phyloP scores from a whole-genome alignment of 2,329 filamentous ascomycete genomes.

The Aspergillus ochraceoroseus region DNA sequence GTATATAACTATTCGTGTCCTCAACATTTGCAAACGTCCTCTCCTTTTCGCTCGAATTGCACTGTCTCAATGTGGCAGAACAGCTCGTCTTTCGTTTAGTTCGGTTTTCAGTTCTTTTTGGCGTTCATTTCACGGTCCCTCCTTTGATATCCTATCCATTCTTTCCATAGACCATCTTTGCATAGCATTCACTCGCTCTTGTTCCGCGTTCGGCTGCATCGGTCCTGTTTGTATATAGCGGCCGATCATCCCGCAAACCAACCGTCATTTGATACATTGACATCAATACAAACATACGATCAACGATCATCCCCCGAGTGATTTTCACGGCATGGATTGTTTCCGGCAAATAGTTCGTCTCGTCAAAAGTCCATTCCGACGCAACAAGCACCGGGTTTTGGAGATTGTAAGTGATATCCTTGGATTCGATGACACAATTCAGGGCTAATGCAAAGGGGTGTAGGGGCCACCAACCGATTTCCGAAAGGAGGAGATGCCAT shows the following conservation, averaged over 20 bases:
- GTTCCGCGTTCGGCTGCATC: slow-evolving; percentile 10
- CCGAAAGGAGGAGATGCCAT: slow-evolving; percentile 39
- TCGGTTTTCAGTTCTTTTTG: slow-evolving; percentile 11
- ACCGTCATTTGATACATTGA: slow-evolving; percentile 6
- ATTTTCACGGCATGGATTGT: slow-evolving; percentile 30
- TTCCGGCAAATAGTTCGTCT: slow-evolving; percentile 35
- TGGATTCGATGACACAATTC: background rate
- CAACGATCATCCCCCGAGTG: background rate
- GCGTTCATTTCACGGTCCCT: slow-evolving; percentile 12
- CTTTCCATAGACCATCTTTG: slow-evolving; percentile 8
- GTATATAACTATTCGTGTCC: slow-evolving; percentile 15
- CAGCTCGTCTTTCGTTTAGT: slow-evolving; percentile 20
- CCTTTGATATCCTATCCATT: slow-evolving; percentile 12
- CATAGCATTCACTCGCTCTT: slow-evolving; percentile 9
- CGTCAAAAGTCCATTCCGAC: slow-evolving; percentile 33
- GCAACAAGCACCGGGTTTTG: slow-evolving; percentile 28
- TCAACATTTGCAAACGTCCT: slow-evolving; percentile 3
- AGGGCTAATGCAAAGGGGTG: background rate
- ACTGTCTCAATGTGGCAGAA: slow-evolving; percentile 30
- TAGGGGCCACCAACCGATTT: slow-evolving; percentile 44
- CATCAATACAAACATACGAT: slow-evolving; percentile 3
- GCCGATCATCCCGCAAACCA: slow-evolving; percentile 7
- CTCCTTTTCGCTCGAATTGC: slow-evolving; percentile 12
- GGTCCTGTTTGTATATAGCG: slow-evolving; percentile 17
- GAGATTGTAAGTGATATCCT: slow-evolving; percentile 32